Evolutionary conservation across 2,329 filamentous ascomycete species (phyloP).

Genomic region (Trichophyton benhamiae): DNA sequence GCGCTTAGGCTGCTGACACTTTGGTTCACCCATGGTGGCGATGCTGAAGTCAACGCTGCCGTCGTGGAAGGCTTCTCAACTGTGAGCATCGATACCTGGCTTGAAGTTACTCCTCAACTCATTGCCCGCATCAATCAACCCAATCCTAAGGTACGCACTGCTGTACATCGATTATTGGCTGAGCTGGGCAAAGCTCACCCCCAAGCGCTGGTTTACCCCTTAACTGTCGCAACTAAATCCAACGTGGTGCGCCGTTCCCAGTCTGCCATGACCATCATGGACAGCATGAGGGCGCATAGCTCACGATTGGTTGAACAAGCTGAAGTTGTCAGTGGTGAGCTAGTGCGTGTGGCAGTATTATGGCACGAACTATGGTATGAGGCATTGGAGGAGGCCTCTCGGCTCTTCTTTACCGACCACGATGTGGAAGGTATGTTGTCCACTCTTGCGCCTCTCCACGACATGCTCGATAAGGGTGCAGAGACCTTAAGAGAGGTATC

Average conservation of each 20-base stretch:
- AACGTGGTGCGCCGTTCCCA: slow-evolving; percentile 72
- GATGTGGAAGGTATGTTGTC: slow-evolving; percentile 97
- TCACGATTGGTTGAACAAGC: slow-evolving; percentile 87
- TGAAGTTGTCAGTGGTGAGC: slow-evolving; percentile 85
- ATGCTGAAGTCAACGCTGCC: slow-evolving; percentile 72
- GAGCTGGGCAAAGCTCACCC: slow-evolving; percentile 92
- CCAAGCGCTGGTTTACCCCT: slow-evolving; percentile 88
- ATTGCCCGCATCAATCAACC: slow-evolving; percentile 97
- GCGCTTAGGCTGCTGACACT: slow-evolving; percentile 83
- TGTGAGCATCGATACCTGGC: slow-evolving; percentile 95
- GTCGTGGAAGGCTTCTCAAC: slow-evolving; percentile 83
- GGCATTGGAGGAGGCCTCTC: slow-evolving; percentile 87
- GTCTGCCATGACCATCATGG: slow-evolving; percentile 89
- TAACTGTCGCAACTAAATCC: slow-evolving; percentile 97
- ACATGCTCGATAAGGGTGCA: slow-evolving; percentile 77
- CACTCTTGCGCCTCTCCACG: slow-evolving; percentile 78
- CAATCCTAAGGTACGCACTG: slow-evolving; percentile 72
- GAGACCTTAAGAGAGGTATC: slow-evolving; percentile 93
- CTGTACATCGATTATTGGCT: slow-evolving; percentile 81
- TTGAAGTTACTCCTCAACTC: slow-evolving; percentile 93
- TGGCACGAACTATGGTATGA: slow-evolving; percentile 99
- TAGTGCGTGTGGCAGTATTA: slow-evolving; percentile 89
- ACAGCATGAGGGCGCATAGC: slow-evolving; percentile 93
- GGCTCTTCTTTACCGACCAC: slow-evolving; percentile 92
- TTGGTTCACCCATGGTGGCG: slow-evolving; percentile 90